Evolutionary conservation across 1,284 basidiomycete species (phyloP).

Genomic region (Ceratobasidium sp.): DNA sequence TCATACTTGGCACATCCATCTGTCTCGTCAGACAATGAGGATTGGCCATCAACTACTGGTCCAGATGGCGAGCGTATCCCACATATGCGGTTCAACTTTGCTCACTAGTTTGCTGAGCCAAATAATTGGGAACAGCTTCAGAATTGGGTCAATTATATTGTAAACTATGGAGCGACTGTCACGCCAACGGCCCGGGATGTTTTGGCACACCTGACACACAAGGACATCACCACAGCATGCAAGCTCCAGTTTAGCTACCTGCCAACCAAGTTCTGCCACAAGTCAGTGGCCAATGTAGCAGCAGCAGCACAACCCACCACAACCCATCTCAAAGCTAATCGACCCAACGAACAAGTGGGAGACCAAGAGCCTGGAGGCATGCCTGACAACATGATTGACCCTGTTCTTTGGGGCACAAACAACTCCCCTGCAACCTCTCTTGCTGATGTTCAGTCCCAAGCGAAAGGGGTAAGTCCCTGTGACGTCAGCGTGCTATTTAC

Average conservation of each 20-base stretch:
- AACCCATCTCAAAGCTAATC: not conserved
- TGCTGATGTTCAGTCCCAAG: not conserved
- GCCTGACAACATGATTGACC: not conserved
- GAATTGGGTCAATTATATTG: not conserved
- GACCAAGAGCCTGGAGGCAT: too few species aligned
- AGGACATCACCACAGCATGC: not conserved
- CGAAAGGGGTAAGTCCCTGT: not conserved
- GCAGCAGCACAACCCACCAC: not conserved
- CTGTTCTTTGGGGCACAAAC: not conserved
- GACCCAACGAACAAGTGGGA: not conserved
- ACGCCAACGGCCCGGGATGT: not conserved
- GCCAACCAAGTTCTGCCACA: not conserved
- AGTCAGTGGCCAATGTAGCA: not conserved
- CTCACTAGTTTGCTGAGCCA: not conserved
- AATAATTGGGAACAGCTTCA: not conserved
- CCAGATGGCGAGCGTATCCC: not conserved
- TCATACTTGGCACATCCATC: not conserved
- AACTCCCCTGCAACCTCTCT: not conserved
- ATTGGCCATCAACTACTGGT: not conserved
- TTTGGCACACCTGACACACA: not conserved
- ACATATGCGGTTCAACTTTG: not conserved
- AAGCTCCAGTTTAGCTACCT: constrained; percentile 4
- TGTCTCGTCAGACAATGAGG: not conserved
- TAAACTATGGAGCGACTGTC: not conserved
- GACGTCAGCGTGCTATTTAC: not conserved